Evolutionary conservation across 352 stramenopile species (phyloP).

Genomic region (Pythium aquatile): DNA sequence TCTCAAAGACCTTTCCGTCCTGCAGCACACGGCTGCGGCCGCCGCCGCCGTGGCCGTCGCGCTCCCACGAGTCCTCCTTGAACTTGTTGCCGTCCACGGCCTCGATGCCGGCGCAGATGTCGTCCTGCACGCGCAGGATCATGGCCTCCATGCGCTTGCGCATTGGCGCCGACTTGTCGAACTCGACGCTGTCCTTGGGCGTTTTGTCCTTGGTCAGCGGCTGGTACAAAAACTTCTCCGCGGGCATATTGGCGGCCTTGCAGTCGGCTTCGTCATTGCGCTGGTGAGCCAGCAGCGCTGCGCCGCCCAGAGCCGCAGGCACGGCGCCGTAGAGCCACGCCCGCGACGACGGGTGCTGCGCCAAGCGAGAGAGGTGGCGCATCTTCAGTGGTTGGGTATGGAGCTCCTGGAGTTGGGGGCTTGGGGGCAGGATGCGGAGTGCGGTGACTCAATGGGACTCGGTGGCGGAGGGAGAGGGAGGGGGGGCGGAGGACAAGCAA

Average conservation of each 20-base stretch:
- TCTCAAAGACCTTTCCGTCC: slow-evolving; percentile 96
- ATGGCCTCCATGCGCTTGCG: slow-evolving; percentile 80
- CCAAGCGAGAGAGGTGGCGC: slow-evolving; percentile 17
- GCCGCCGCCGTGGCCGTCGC: slow-evolving; percentile 91
- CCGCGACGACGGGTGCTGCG: slow-evolving; percentile 23
- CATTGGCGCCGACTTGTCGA: slow-evolving; percentile 65
- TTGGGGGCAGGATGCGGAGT: slow-evolving; percentile 10
- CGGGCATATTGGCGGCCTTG: slow-evolving; percentile 36
- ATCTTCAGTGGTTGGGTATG: slow-evolving; percentile 1
- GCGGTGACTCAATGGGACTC: background rate
- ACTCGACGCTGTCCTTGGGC: slow-evolving; percentile 68
- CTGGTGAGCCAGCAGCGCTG: slow-evolving; percentile 19
- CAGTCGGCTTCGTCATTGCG: slow-evolving; percentile 24
- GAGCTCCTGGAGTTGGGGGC: background rate
- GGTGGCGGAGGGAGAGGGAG: background rate
- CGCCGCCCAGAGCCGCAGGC: slow-evolving; percentile 30
- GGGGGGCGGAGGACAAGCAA: background rate
- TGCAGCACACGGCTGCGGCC: slow-evolving; percentile 95
- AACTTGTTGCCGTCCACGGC: slow-evolving; percentile 95
- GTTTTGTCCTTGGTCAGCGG: slow-evolving; percentile 63
- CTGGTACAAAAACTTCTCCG: slow-evolving; percentile 62
- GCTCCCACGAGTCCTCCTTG: slow-evolving; percentile 93
- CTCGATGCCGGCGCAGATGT: slow-evolving; percentile 87
- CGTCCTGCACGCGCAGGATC: slow-evolving; percentile 79
- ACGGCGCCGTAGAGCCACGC: slow-evolving; percentile 33